A percentile compares a stretch with the other conserved stretches of the same genome.
Conservation (phyloP, 2,329 filamentous ascomycete species). For the Xylogone sp. region DNA sequence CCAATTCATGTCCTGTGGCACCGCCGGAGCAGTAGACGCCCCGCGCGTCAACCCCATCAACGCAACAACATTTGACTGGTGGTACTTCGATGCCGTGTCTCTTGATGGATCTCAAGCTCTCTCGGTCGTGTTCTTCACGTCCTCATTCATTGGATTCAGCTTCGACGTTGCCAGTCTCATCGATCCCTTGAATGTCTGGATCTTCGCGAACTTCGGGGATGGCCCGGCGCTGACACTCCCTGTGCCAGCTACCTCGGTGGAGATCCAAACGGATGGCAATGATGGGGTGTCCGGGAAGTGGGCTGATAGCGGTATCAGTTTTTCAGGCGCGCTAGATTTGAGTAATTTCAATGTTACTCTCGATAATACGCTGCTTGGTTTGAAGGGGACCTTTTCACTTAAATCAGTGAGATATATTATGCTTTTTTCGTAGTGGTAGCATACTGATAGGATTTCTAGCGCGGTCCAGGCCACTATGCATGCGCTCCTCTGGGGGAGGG, state of each 20-base stretch:
- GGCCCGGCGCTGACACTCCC: not conserved
- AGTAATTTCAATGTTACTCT: constrained; percentile 1
- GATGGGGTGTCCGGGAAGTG: constrained; percentile 3
- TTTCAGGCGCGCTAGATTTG: constrained; percentile 1
- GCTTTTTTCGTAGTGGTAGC: not conserved
- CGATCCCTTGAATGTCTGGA: not conserved
- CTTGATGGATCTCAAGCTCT: constrained; percentile 19
- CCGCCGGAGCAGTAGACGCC: constrained; percentile 13
- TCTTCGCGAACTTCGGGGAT: constrained; percentile 2
- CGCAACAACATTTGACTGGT: constrained; percentile 31
- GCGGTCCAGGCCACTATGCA: not conserved
- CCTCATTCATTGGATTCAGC: constrained; percentile 30
- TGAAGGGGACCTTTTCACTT: constrained; percentile 2
- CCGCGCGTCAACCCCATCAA: constrained; percentile 26
- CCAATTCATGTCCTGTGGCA: constrained; percentile 1
- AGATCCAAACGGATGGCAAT: not conserved
- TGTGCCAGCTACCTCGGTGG: not conserved
- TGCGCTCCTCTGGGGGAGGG: not conserved
- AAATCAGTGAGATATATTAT: constrained; percentile 1
- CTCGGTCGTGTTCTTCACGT: constrained; percentile 26
- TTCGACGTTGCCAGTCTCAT: constrained; percentile 14
- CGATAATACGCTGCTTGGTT: constrained; percentile 1
- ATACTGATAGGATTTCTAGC: not conserved
- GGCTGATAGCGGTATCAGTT: constrained; percentile 2
- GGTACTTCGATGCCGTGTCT: constrained; percentile 32